A percentile compares a stretch with the other conserved stretches of the same genome.
Evolutionary conservation across 1,284 basidiomycete species (phyloP).

Genomic region (Ustilago nuda): DNA sequence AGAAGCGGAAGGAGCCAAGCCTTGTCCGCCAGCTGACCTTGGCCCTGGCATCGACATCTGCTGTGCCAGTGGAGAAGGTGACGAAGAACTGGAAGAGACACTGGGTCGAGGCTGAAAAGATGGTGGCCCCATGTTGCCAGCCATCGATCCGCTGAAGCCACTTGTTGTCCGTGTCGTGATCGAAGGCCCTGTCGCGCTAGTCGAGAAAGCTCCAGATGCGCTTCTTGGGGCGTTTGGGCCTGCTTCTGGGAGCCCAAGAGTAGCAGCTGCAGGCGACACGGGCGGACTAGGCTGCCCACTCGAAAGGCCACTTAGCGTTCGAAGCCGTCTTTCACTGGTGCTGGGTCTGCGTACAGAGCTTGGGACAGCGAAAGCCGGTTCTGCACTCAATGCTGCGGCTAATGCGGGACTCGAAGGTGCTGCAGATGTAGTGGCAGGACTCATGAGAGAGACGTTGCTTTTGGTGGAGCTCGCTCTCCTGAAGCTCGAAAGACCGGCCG

Average conservation of each 20-base stretch:
- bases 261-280: conserved; percentile 23
- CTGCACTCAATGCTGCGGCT: conserved; percentile 47
- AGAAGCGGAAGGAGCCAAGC: conserved; percentile 12
- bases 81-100: conserved; percentile 56
- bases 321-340: conserved; percentile 46
- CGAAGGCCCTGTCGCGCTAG: conserved; percentile 12
- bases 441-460: conserved; percentile 25
- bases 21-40: conserved; percentile 6
- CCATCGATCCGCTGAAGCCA: conserved; percentile 8
- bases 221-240: conserved; percentile 19
- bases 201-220: conserved; percentile 22
- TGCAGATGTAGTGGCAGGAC: conserved; percentile 13
- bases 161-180: conserved; percentile 29
- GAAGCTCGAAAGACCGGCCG: conserved; percentile 59
- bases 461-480: conserved; percentile 43
- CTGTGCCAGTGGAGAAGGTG: conserved; percentile 56
- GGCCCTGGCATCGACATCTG: conserved; percentile 47
- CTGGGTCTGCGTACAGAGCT: conserved; percentile 39
- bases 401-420: conserved; percentile 46
- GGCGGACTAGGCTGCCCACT: conserved; percentile 36
- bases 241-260: conserved; percentile 31
- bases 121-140: conserved; percentile 12
- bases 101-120: conserved; percentile 33
- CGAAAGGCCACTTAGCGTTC: conserved; percentile 34
- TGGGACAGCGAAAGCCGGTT: conserved; percentile 54